Percentiles rank a stretch among this genome's conserved stretches.
phyloP scores from a whole-genome alignment of 352 stramenopile species.

The Phytophthora lateralis region DNA sequence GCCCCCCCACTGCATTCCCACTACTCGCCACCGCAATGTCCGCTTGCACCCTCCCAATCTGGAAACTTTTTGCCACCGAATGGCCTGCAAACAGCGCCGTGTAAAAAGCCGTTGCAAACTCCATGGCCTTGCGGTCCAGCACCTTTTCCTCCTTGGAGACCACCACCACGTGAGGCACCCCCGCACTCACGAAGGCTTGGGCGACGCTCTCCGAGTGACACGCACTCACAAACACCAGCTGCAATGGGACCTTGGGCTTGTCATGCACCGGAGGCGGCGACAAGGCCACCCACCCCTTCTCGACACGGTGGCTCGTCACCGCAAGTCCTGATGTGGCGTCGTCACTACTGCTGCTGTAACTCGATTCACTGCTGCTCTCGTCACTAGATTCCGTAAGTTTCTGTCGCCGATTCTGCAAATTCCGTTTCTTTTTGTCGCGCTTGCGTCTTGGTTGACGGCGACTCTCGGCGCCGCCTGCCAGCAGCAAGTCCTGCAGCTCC shows the following conservation, averaged over 20 bases:
- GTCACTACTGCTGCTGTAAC: conserved; percentile 15
- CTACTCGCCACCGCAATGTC: conserved; percentile 62
- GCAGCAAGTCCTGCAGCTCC: conserved; percentile 74
- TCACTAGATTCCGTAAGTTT: conserved; percentile 9
- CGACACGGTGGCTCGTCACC: conserved; percentile 49
- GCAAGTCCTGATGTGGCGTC: conserved; percentile 21
- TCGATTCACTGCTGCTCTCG: conserved; percentile 13
- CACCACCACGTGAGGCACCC: conserved; percentile 91
- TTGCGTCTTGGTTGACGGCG: conserved; percentile 12
- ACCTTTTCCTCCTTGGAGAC: conserved; percentile 88
- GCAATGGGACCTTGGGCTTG: conserved; percentile 51
- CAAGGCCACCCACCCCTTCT: conserved; percentile 45
- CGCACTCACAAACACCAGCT: conserved; percentile 90
- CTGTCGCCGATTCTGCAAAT: conserved; percentile 2
- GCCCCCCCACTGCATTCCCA: conserved; percentile 12
- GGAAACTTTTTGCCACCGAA: conserved; percentile 79
- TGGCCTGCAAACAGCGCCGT: conserved; percentile 82
- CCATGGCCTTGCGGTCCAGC: conserved; percentile 86
- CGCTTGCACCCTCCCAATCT: conserved; percentile 83
- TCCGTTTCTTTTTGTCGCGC: conserved; percentile 9
- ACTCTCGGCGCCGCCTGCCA: conserved; percentile 62
- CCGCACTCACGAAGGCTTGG: conserved; percentile 87
- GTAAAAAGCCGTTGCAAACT: conserved; percentile 91
- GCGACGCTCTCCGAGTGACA: conserved; percentile 90
- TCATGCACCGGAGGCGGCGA: conserved; percentile 38